Conservation (phyloP, 768 basidiomycete genomes). For the Russula sp. region DNA sequence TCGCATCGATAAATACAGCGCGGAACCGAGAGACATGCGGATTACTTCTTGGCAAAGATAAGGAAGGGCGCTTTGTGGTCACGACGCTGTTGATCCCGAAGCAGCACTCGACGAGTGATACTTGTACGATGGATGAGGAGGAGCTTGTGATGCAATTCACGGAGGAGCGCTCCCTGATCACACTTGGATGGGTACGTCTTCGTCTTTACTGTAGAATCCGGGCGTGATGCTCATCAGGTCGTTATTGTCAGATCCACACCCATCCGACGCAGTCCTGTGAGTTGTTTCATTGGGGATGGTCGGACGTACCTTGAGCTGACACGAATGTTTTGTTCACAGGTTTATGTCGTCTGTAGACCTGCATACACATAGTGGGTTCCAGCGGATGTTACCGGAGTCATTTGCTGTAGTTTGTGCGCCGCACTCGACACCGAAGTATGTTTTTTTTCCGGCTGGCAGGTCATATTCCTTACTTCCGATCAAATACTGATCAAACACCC, state of each 20-base stretch:
- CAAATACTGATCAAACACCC: slow-evolving; percentile 5
- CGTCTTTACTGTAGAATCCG: not conserved
- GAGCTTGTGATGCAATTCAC: slow-evolving; percentile 84
- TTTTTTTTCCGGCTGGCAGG: slow-evolving; percentile 1
- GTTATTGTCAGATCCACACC: slow-evolving; percentile 70
- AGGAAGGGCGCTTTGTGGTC: slow-evolving; percentile 62
- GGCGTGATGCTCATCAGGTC: slow-evolving; percentile 11
- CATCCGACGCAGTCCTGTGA: slow-evolving; percentile 86
- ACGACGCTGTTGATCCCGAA: slow-evolving; percentile 84
- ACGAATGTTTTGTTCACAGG: slow-evolving; percentile 40
- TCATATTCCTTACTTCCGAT: not conserved
- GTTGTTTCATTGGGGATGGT: slow-evolving; percentile 32
- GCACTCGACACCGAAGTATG: slow-evolving; percentile 68
- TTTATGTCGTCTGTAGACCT: slow-evolving; percentile 95
- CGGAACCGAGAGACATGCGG: slow-evolving; percentile 86
- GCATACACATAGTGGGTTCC: slow-evolving; percentile 88
- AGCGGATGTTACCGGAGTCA: slow-evolving; percentile 85
- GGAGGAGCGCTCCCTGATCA: slow-evolving; percentile 75
- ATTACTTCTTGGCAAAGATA: slow-evolving; percentile 67
- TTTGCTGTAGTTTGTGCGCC: slow-evolving; percentile 94
- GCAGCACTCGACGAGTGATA: slow-evolving; percentile 84
- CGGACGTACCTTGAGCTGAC: slow-evolving; percentile 7
- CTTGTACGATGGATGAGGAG: slow-evolving; percentile 91
- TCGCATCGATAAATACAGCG: slow-evolving; percentile 75
- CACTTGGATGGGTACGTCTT: slow-evolving; percentile 81